Evolutionary conservation across 306 rosid species (phyloP).

Genomic region (Prunus kanzakura): DNA sequence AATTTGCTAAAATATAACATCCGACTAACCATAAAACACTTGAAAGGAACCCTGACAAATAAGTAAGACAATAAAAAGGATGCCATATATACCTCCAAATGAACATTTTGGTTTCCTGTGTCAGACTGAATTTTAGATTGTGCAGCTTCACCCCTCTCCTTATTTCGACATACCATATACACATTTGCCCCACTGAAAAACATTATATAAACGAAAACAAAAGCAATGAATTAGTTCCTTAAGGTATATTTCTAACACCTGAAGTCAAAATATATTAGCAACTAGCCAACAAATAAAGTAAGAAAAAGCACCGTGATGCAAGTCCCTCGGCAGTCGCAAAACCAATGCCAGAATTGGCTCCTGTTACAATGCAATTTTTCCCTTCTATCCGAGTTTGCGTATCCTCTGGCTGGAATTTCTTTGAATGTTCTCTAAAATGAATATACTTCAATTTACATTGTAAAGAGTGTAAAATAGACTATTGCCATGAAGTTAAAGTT

Average conservation of each 20-base stretch:
- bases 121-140: constrained; percentile 58
- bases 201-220: not conserved
- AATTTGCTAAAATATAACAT: not conserved
- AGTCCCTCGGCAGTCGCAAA: constrained; percentile 85
- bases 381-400: constrained; percentile 49
- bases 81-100: constrained; percentile 60
- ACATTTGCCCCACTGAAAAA: constrained; percentile 77
- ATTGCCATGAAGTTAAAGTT: not conserved
- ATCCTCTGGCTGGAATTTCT: constrained; percentile 74
- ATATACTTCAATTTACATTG: constrained; percentile 3
- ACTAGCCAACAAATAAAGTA: constrained; percentile 11
- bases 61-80: not conserved
- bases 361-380: constrained; percentile 88
- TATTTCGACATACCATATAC: constrained; percentile 79
- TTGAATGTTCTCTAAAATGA: constrained; percentile 63
- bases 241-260: not conserved
- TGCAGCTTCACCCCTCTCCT: constrained; percentile 90
- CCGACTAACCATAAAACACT: not conserved
- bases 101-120: constrained; percentile 74
- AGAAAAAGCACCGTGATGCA: constrained; percentile 65
- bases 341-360: constrained; percentile 96
- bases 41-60: not conserved
- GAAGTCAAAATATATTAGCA: not conserved
- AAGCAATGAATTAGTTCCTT: not conserved
- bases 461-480: not conserved